Evolutionary conservation across 139 green algal species (phyloP), one percentile per base, ranked within the genome.

Genomic region (Coelastrella sp.): DNA sequence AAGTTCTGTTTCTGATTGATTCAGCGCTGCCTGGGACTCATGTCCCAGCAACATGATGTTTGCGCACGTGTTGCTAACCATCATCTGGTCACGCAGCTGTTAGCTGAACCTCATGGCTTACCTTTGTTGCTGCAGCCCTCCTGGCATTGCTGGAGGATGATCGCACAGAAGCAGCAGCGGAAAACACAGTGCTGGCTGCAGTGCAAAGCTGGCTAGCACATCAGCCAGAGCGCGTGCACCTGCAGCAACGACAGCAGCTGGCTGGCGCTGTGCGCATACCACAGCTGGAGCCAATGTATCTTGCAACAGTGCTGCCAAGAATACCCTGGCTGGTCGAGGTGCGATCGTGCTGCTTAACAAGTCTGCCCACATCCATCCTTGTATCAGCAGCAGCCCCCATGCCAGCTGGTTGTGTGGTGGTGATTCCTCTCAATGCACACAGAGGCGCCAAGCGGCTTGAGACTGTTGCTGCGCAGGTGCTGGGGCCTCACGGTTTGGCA

Each of bases 121-220:
- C 14, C 20, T 73, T 6, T 57, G 14, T 57, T 64, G 65, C 68
- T 76, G 68, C 58, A 61, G 86, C 74, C 1, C 58, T 84, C 74
- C 74, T 77, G 73, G 73, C 58, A 13, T 59, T 84, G 22, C 32
- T 84, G 86, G 23, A 11, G 7, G 86, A 76, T 47, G 74, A 77
- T 54, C 86, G 73, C 57, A 89, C 85, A 20, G 11, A 59, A 75
- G 85, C 85, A 16, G 85, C 58, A 11, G 59, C 71, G 4, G 85
- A 89, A n/a, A 89, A 89, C 85, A 81, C 85, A 5, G 85, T 80
- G n/a, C 85, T 89, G 57, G 85, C 85, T 22, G 85, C 58, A 19
- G 85, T 83, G 59, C 85, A 89, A 13, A 83, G 58, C 73, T 89
- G 85, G 85, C 73, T 89, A 14, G 77, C 85, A 6, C 85, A 89